Evolutionary conservation across 208 protist species (phyloP), one percentile per base, ranked within the genome.

Genomic region (Leishmania gerbilli): DNA sequence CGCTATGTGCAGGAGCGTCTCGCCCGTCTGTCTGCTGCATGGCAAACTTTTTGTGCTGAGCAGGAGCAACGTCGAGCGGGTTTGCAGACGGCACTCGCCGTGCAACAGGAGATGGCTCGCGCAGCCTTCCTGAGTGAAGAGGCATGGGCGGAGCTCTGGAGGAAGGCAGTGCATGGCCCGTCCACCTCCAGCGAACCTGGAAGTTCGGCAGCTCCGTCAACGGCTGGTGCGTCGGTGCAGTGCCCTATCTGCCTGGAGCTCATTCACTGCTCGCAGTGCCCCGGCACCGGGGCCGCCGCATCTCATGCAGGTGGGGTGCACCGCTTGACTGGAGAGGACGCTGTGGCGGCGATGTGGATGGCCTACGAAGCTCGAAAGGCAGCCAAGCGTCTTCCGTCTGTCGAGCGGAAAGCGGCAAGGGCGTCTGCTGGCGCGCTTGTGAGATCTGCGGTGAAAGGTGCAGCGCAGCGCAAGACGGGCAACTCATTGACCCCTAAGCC

Each of bases 231-330:
- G 6, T 55, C 49, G n/a, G 8, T 84, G 62, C 80, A 82, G 47
- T 93, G 90, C 75, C 81, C 91, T 31, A 95, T 95, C 58, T 95
- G 91, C 58, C 55, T 95, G 7, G 89, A 91, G 77, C n/a, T 3
- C 11, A 91, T 94, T 62, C 49, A 80, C 31, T 77, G 64, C 42
- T 71, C 71, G 47, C 60, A 75, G 6, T 77, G 76, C 19, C 88
- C 79, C 42, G 77, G 62, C 58, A 60, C 4, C 51, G 42, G 19
- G 19, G 40, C 11, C 11, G 49, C 11, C 56, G n/a, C 34, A 19
- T 47, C 24, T 37, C 56, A 24, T 47, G 34, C 34, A 53, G 62
- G 13, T 19, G n/a, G 21, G n/a, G 21, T 8, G 27, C 45, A 9
- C 27, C 1, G 19, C 2, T 53, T 58, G 3, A 34, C 37, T 9